Percentiles rank a stretch among this genome's conserved stretches.
Conservation (phyloP, 1,139 yeast species). For the Ogataea hybrid region DNA sequence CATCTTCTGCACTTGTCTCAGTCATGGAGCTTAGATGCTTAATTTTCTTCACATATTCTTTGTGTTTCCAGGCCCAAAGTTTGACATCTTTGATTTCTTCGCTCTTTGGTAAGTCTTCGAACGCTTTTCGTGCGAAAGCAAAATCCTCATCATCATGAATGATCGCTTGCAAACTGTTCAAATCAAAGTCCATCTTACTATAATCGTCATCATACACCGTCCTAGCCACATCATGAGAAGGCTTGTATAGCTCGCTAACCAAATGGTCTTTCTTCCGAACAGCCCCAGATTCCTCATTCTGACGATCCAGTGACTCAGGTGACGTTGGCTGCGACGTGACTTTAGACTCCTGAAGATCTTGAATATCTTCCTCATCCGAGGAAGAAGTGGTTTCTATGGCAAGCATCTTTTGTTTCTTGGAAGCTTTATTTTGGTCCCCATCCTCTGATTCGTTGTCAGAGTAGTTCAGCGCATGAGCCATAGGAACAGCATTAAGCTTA, state of each 20-base stretch:
- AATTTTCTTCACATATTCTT: slow-evolving; percentile 33
- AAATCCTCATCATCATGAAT: slow-evolving; percentile 78
- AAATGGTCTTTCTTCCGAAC: slow-evolving; percentile 10
- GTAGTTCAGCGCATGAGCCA: slow-evolving; percentile 69
- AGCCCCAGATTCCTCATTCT: slow-evolving; percentile 7
- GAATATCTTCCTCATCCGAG: slow-evolving; percentile 20
- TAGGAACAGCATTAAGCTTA: slow-evolving; percentile 43
- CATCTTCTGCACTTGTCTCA: slow-evolving; percentile 35
- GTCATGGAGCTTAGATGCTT: slow-evolving; percentile 28
- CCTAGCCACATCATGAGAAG: slow-evolving; percentile 43
- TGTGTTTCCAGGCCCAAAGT: slow-evolving; percentile 70
- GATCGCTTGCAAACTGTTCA: slow-evolving; percentile 50
- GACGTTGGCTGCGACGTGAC: slow-evolving; percentile 23
- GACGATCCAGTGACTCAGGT: slow-evolving; percentile 19
- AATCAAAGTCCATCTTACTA: slow-evolving; percentile 37
- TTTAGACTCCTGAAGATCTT: slow-evolving; percentile 10
- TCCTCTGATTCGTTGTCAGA: slow-evolving; percentile 35
- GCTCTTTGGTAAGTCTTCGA: slow-evolving; percentile 35
- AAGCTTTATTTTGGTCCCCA: slow-evolving; percentile 23
- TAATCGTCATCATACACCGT: slow-evolving; percentile 51
- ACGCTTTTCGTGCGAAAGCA: slow-evolving; percentile 45
- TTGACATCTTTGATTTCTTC: slow-evolving; percentile 41
- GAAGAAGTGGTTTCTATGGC: slow-evolving; percentile 17
- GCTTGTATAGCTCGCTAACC: slow-evolving; percentile 43
- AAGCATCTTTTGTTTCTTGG: slow-evolving; percentile 15